Evolutionary conservation across 169 alveolate species (phyloP).

Genomic region (Ichthyophthirius multifiliis): DNA sequence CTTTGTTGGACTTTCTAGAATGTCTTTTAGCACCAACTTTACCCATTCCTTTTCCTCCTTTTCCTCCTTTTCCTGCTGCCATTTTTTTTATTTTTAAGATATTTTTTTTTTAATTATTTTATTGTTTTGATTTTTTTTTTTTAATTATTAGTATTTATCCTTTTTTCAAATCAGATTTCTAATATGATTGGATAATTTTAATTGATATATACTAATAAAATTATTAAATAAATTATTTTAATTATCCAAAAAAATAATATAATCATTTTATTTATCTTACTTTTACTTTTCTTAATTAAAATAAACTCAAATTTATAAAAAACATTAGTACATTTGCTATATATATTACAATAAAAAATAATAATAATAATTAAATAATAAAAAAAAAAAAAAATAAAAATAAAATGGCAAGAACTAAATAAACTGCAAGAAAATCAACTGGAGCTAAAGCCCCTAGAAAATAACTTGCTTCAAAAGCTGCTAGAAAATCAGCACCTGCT

Average conservation of each 20-base stretch:
- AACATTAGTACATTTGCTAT: too few relatives aligned
- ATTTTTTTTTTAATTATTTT: not conserved
- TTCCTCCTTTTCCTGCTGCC: conserved; percentile 96
- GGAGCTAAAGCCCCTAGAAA: conserved; percentile 99
- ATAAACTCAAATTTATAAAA: too few relatives aligned
- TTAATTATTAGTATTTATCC: too few relatives aligned
- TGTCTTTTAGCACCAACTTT: conserved; percentile 98
- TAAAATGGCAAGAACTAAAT: conserved; percentile 97
- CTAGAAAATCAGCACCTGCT: conserved; percentile 98
- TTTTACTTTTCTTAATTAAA: too few relatives aligned
- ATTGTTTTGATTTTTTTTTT: not conserved
- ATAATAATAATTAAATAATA: too few relatives aligned
- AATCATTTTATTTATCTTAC: too few relatives aligned
- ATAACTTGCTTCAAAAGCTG: conserved; percentile 98
- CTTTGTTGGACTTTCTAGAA: conserved; percentile 95
- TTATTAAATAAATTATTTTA: too few relatives aligned
- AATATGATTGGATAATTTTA: conserved; percentile 4
- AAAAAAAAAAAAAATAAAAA: not conserved
- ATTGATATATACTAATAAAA: too few relatives aligned
- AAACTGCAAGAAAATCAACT: conserved; percentile 97
- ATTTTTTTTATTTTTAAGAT: conserved; percentile 1
- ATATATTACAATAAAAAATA: too few relatives aligned
- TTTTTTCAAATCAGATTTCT: not conserved
- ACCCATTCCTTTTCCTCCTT: conserved; percentile 99
- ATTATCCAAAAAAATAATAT: too few relatives aligned